Conservation (phyloP, 352 stramenopile genomes). For the Pythium apleroticum region DNA sequence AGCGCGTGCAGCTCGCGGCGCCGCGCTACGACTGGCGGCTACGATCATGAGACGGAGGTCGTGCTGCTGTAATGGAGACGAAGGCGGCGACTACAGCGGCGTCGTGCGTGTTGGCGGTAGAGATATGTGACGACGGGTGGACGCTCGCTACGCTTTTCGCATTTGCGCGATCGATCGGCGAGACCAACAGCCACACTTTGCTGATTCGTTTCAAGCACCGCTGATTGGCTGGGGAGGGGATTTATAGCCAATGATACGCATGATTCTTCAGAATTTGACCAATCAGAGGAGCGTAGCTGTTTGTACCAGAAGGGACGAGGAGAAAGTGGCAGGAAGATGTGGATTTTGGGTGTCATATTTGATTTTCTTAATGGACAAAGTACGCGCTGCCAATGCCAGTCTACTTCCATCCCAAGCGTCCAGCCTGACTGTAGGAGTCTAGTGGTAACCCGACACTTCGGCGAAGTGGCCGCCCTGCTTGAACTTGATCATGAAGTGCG, state of each 20-base stretch:
- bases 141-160: background rate
- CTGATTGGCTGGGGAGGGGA: background rate
- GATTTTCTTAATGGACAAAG: constrained; percentile 17
- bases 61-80: background rate
- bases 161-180: constrained; percentile 5
- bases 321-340: background rate
- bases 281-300: background rate
- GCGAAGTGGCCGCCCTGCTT: constrained; percentile 94
- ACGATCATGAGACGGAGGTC: background rate
- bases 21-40: background rate
- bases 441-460: constrained; percentile 88
- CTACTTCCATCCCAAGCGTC: constrained; percentile 3
- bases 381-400: constrained; percentile 4
- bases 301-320: background rate
- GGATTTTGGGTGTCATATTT: constrained; percentile 8
- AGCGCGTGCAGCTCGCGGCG: background rate
- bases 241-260: background rate
- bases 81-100: background rate
- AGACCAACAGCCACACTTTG: constrained; percentile 7
- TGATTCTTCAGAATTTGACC: background rate
- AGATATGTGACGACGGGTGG: constrained; percentile 2
- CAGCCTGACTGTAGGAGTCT: constrained; percentile 19
- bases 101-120: background rate
- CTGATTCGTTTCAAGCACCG: constrained; percentile 3
- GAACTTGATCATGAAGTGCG: constrained; percentile 95